Conservation (phyloP, 805 yeast genomes). For the Lachancea sp. region DNA sequence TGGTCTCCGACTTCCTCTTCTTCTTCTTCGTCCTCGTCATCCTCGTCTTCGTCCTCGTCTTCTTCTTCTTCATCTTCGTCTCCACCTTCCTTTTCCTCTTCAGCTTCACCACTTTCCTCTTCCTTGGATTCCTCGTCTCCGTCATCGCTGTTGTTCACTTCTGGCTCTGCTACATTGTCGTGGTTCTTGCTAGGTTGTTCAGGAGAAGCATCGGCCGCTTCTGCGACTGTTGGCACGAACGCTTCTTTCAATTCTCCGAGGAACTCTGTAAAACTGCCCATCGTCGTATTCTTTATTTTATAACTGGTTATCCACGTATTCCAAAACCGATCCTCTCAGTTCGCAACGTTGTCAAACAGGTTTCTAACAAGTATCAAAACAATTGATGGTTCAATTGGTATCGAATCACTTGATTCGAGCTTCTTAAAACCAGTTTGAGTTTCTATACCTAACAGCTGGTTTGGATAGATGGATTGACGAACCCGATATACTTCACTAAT, state of each 20-base stretch:
- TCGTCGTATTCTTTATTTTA: conserved; percentile 20
- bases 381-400: background rate
- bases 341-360: background rate
- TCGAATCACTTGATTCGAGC: background rate
- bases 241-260: conserved; percentile 69
- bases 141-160: background rate
- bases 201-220: conserved; percentile 49
- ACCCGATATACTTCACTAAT: conserved; percentile 1
- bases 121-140: conserved; percentile 6
- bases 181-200: conserved; percentile 14
- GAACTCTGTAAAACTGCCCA: conserved; percentile 35
- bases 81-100: conserved; percentile 16
- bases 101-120: background rate
- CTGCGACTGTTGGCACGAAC: conserved; percentile 70
- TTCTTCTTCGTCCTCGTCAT: conserved; percentile 58
- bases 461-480: background rate
- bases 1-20: conserved; percentile 66
- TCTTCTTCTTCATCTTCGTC: conserved; percentile 32
- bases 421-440: background rate
- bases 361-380: too few species aligned
- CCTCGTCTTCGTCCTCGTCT: conserved; percentile 36
- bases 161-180: background rate
- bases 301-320: background rate
- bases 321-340: background rate
- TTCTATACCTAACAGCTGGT: background rate